Evolutionary conservation across 345 rosid genomes (phyloP).

Genomic region (Rhizophora mangle): DNA sequence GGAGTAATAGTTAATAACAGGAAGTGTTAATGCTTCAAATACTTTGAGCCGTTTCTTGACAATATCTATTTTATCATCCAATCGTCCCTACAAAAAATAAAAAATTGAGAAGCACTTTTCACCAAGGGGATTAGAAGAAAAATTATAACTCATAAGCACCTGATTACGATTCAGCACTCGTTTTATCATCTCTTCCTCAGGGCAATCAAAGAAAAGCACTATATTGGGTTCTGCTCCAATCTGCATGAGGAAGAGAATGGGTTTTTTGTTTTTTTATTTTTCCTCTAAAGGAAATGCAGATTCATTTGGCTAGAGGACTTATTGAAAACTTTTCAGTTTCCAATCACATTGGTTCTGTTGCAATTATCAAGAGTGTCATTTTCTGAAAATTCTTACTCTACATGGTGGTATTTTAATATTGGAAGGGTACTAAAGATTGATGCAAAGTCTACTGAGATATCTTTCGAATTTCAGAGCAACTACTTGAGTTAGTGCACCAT

Average conservation of each 20-base stretch:
- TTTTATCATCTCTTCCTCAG: slow-evolving; percentile 33
- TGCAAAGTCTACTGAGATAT: too few relatives aligned
- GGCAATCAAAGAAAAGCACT: slow-evolving; percentile 29
- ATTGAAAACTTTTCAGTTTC: neutral
- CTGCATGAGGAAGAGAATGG: slow-evolving; percentile 18
- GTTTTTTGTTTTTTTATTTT: neutral
- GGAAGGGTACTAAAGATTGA: too few relatives aligned
- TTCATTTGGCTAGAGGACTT: neutral
- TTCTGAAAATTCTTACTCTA: neutral
- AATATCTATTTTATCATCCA: slow-evolving; percentile 30
- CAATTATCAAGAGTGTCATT: neutral
- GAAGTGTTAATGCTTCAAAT: slow-evolving; percentile 50
- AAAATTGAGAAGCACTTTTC: neutral
- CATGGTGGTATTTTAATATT: too few relatives aligned
- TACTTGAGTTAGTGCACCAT: neutral
- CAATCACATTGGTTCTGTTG: neutral
- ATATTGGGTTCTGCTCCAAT: slow-evolving; percentile 28
- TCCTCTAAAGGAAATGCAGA: neutral
- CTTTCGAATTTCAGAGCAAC: neutral
- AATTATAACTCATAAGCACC: slow-evolving; percentile 12
- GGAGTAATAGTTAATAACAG: slow-evolving; percentile 70
- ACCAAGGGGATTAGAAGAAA: neutral
- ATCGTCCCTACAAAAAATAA: slow-evolving; percentile 24
- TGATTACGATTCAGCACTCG: slow-evolving; percentile 30
- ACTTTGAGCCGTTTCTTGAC: slow-evolving; percentile 25